Evolutionary conservation across 2,329 filamentous ascomycete species (phyloP), one percentile per base, ranked within the genome.

Genomic region (Pestalotiopsis sp.): DNA sequence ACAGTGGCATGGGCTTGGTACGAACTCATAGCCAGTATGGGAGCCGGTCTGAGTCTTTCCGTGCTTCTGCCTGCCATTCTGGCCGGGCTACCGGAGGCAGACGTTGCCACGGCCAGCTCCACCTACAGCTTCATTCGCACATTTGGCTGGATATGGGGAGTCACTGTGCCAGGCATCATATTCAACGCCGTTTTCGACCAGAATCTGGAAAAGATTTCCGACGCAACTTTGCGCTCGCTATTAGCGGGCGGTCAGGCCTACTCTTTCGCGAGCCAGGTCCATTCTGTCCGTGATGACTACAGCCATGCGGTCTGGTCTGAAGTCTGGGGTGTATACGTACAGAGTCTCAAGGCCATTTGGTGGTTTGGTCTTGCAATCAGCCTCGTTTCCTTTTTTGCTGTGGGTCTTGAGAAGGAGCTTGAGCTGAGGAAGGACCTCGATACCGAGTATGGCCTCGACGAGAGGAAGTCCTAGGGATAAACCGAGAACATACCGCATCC

Each of bases 141-240:
- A 9, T 64, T 64, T 23, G 83, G 83, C 0, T 74, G 77, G 31
- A 78, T 82, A 4, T 79, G 83, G 69, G 82, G 83, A n/a, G 79
- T 84, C 1, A 78, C 80, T 0, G 78, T 85, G 7, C 79, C 79
- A 0, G 77, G 76, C 0, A 75, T 77, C 1, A 76, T 83, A 41
- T 82, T 84, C 70, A 74, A 75, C 9, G 59, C 59, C n/a, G 59
- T 36, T 23, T 20, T 62, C 31, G 31, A 62, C 36, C 23, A 25
- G 11, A 62, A 62, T 17, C 14, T 62, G 2, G 14, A 20, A 12
- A 25, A 31, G 1, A 36, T 62, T 7, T 62, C 59, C 4, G n/a
- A 62, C 31, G 1, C 59, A 6, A 36, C 36, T 20, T 25, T 62
- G 11, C 59, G 59, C 31, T 25, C 23, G 11, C 59, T n/a, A 36